Evolutionary conservation across 352 stramenopile species (phyloP).

Genomic region (Pythium phragmitis): DNA sequence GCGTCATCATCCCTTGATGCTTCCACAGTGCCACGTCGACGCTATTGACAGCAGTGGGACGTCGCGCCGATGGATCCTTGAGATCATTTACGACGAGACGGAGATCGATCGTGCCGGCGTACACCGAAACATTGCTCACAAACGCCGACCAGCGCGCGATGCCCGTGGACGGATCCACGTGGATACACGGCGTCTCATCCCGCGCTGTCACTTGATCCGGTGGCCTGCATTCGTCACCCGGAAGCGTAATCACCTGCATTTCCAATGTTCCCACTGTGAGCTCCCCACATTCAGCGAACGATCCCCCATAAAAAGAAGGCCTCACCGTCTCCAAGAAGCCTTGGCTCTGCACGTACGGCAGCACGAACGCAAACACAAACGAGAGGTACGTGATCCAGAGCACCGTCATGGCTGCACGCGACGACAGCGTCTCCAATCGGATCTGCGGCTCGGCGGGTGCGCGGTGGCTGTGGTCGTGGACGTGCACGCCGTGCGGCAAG

Average conservation of each 20-base stretch:
- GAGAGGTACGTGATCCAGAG: slow-evolving; percentile 76
- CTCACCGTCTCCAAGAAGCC: slow-evolving; percentile 67
- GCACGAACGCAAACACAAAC: slow-evolving; percentile 62
- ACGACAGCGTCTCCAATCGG: slow-evolving; percentile 79
- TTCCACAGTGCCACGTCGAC: slow-evolving; percentile 18
- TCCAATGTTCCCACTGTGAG: no score
- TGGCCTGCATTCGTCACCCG: slow-evolving; percentile 47
- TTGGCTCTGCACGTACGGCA: slow-evolving; percentile 78
- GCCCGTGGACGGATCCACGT: slow-evolving; percentile 51
- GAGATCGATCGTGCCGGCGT: slow-evolving; percentile 60
- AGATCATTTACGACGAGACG: slow-evolving; percentile 50
- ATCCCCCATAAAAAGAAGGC: background rate
- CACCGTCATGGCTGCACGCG: slow-evolving; percentile 64
- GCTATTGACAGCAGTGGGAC: slow-evolving; percentile 4
- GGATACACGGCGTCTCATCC: slow-evolving; percentile 52
- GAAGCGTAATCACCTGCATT: slow-evolving; percentile 45
- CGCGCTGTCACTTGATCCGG: slow-evolving; percentile 1
- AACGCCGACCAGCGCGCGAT: slow-evolving; percentile 66
- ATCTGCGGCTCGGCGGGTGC: slow-evolving; percentile 47
- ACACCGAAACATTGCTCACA: slow-evolving; percentile 69
- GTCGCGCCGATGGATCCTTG: slow-evolving; percentile 34
- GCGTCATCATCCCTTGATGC: background rate
- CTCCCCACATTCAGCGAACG: no score
- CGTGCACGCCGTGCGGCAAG: background rate
- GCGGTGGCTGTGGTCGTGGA: slow-evolving; percentile 9